A percentile compares a stretch with the other conserved stretches of the same genome.
phyloP scores from a whole-genome alignment of 805 yeast species.

The Yueomyces sinensis region DNA sequence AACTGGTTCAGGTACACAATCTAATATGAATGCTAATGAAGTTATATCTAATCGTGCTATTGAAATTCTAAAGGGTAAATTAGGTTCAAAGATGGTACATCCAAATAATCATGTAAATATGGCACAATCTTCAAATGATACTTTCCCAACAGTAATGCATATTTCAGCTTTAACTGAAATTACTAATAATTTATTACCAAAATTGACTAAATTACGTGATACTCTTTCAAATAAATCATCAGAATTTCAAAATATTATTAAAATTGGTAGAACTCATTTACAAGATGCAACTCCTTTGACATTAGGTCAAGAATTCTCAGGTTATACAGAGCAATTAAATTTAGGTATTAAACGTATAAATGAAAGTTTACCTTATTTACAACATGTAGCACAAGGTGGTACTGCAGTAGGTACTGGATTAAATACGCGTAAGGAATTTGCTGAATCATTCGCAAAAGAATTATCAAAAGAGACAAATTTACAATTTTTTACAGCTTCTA shows the following conservation, averaged over 20 bases:
- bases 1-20: conserved; percentile 98
- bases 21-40: conserved; percentile 98
- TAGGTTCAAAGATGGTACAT: conserved; percentile 89
- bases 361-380: conserved; percentile 58
- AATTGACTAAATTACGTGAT: conserved; percentile 62
- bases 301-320: conserved; percentile 94
- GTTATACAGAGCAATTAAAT: conserved; percentile 85
- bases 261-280: conserved; percentile 97
- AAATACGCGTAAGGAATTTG: conserved; percentile 87
- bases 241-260: conserved; percentile 81
- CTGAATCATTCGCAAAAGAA: conserved; percentile 72
- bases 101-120: conserved; percentile 98
- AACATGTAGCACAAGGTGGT: conserved; percentile 94
- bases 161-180: conserved; percentile 95
- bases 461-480: conserved; percentile 80
- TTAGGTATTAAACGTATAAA: conserved; percentile 86
- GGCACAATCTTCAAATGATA: conserved; percentile 98
- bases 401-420: conserved; percentile 99
- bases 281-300: conserved; percentile 99
- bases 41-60: conserved; percentile 97
- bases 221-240: conserved; percentile 65
- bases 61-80: conserved; percentile 82
- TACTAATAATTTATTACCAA: conserved; percentile 62
- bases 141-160: conserved; percentile 99
- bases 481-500: conserved; percentile 88